Conservation (phyloP, 805 yeast genomes). For the Cyberlindnera veronae region DNA sequence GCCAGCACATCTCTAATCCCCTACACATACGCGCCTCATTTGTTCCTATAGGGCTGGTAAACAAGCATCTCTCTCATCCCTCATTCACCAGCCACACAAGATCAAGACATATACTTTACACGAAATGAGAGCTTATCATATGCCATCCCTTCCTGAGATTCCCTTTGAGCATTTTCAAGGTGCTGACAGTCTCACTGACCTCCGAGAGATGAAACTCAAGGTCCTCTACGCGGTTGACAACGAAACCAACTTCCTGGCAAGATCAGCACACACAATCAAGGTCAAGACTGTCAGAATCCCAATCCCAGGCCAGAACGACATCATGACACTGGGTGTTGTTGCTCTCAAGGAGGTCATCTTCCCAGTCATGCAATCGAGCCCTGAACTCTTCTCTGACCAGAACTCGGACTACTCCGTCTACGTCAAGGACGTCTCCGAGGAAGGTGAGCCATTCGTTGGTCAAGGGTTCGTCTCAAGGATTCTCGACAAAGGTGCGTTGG, state of each 20-base stretch:
- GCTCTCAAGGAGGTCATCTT: constrained; percentile 45
- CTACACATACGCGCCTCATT: not conserved
- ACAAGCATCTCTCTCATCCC: constrained; percentile 1
- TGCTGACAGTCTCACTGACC: constrained; percentile 14
- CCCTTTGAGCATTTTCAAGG: constrained; percentile 20
- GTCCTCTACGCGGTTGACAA: constrained; percentile 41
- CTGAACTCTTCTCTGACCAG: constrained; percentile 37
- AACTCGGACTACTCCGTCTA: constrained; percentile 44
- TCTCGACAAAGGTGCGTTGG: constrained; percentile 15
- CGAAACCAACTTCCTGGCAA: constrained; percentile 39
- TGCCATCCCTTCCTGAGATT: constrained; percentile 31
- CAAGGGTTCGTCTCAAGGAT: constrained; percentile 39
- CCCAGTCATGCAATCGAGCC: constrained; percentile 42
- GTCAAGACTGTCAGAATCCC: constrained; percentile 44
- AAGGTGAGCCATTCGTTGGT: constrained; percentile 50
- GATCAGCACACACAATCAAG: constrained; percentile 33
- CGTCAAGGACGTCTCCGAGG: constrained; percentile 46
- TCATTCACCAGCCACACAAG: not conserved
- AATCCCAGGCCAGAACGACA: constrained; percentile 38
- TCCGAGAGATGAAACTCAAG: constrained; percentile 30
- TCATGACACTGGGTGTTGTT: constrained; percentile 41
- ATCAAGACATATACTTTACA: not conserved
- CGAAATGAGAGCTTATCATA: constrained; percentile 28
- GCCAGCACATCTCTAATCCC: no score
- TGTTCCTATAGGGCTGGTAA: no score